These are phyloP conservation scores for Russula compacta DNA, from an alignment of 768 basidiomycete species.

Conservation along the genomic window DNA sequence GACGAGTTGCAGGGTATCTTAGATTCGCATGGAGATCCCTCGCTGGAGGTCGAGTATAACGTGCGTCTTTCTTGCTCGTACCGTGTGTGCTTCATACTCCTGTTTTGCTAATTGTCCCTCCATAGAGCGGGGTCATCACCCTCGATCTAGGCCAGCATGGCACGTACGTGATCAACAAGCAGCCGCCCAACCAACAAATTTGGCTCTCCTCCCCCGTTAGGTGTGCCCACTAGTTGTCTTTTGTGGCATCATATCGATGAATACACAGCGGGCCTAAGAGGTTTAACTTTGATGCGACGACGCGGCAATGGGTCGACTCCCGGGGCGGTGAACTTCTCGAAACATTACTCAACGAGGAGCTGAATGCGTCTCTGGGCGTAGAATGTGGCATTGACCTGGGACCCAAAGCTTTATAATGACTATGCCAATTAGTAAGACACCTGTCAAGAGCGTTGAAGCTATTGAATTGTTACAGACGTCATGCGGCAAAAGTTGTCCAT, in stretches of 20 bases:
- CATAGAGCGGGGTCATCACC: constrained; percentile 78
- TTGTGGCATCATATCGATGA: not conserved
- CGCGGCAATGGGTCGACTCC: constrained; percentile 65
- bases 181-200: constrained; percentile 95
- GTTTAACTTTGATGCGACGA: constrained; percentile 60
- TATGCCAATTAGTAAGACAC: not conserved
- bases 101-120: not conserved
- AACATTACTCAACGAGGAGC: constrained; percentile 58
- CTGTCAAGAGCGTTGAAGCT: not conserved
- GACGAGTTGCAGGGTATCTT: constrained; percentile 66
- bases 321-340: constrained; percentile 57
- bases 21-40: constrained; percentile 45
- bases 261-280: constrained; percentile 77
- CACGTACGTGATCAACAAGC: constrained; percentile 95
- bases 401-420: not conserved
- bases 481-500: not conserved
- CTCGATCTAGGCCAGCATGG: constrained; percentile 65
- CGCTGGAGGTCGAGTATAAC: constrained; percentile 82
- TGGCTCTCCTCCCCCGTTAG: constrained; percentile 89
- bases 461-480: not conserved
- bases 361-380: constrained; percentile 36
- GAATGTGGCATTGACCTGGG: constrained; percentile 15
- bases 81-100: constrained; percentile 40
- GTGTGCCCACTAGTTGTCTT: constrained; percentile 31
- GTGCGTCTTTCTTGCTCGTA: not conserved